Evolutionary conservation across 768 basidiomycete species (phyloP).

Genomic region (Collybia sp.): DNA sequence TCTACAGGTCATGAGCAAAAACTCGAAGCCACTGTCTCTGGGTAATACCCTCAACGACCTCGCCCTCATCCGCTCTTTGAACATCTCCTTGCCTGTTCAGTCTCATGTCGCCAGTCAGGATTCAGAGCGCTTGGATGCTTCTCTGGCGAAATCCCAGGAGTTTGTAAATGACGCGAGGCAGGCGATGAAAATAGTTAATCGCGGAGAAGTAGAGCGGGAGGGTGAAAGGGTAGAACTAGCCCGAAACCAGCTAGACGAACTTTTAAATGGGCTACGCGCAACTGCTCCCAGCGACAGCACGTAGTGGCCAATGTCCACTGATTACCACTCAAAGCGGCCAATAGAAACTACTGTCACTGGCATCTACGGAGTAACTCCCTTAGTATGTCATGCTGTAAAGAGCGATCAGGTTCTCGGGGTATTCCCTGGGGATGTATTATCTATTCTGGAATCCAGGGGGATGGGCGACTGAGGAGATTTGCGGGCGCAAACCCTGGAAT

Average conservation of each 20-base stretch:
- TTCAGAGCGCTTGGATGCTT: conserved; percentile 21
- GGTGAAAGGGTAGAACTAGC: conserved; percentile 52
- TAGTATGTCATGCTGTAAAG: too few species aligned
- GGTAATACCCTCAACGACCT: conserved; percentile 65
- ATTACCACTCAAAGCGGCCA: too few species aligned
- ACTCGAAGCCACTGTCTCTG: conserved; percentile 48
- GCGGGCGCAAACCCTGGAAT: too few species aligned
- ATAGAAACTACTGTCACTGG: too few species aligned
- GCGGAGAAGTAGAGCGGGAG: conserved; percentile 47
- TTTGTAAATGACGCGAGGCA: conserved; percentile 55
- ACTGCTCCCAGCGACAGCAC: neutral
- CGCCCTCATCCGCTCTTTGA: conserved; percentile 58
- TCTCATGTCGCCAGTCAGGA: conserved; percentile 4
- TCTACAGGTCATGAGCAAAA: conserved; percentile 21
- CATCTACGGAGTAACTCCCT: too few species aligned
- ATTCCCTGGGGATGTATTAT: too few species aligned
- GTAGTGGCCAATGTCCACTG: neutral
- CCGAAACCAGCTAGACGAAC: conserved; percentile 50
- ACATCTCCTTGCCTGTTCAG: conserved; percentile 21
- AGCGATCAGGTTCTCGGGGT: too few species aligned
- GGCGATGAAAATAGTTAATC: conserved; percentile 48
- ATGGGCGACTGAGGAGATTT: too few species aligned
- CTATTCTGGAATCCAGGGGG: too few species aligned
- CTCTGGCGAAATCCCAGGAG: conserved; percentile 51
- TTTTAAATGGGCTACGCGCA: conserved; percentile 28